A percentile compares a stretch with the other conserved stretches of the same genome.
Evolutionary conservation across 2,329 filamentous ascomycete species (phyloP).

Genomic region (Trichoderma endophyticum): DNA sequence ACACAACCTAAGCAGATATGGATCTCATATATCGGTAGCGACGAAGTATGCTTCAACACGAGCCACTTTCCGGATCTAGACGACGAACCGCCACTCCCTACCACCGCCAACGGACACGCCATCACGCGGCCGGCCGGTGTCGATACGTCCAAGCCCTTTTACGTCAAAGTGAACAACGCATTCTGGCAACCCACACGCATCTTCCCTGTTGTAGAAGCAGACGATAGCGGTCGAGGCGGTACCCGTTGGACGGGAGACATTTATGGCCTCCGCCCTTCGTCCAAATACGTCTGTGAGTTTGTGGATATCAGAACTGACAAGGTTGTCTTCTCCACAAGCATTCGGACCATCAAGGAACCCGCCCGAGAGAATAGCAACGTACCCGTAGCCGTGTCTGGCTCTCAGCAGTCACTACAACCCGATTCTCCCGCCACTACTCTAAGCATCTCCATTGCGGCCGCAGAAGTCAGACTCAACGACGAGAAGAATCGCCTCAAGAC

Average conservation of each 20-base stretch:
- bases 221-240: constrained; percentile 36
- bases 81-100: constrained; percentile 26
- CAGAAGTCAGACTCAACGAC: constrained; percentile 67
- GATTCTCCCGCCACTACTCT: constrained; percentile 75
- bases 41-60: constrained; percentile 73
- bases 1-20: constrained; percentile 69
- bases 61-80: constrained; percentile 57
- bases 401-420: constrained; percentile 63
- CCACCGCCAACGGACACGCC: constrained; percentile 30
- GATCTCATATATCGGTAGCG: constrained; percentile 76
- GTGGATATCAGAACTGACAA: constrained; percentile 63
- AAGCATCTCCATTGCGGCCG: constrained; percentile 69
- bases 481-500: constrained; percentile 67
- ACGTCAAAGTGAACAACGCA: constrained; percentile 73
- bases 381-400: constrained; percentile 34
- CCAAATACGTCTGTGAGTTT: constrained; percentile 77
- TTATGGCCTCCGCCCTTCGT: constrained; percentile 66
- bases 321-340: constrained; percentile 68
- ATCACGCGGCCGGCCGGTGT: constrained; percentile 46
- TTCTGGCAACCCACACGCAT: constrained; percentile 78
- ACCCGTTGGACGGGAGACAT: constrained; percentile 68
- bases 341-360: constrained; percentile 59
- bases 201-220: constrained; percentile 43
- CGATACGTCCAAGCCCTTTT: constrained; percentile 72
- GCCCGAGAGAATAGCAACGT: constrained; percentile 32